Percentiles rank a stretch among this genome's conserved stretches.
Conservation (phyloP, 148 eudicot genomes). For the Arbutus unedo region DNA sequence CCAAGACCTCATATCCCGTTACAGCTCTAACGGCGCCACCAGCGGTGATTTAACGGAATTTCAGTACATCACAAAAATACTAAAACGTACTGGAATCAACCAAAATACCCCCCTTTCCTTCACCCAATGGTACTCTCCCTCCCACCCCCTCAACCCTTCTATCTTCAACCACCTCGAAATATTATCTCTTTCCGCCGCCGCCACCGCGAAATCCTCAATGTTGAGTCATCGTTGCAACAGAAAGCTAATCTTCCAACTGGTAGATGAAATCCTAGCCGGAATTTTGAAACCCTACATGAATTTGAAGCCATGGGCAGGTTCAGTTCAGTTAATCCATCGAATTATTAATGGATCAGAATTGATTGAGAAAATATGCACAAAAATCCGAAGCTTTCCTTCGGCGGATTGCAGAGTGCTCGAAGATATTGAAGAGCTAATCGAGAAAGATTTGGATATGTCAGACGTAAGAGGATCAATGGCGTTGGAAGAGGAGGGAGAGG, state of each 20-base stretch:
- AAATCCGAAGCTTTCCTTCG: constrained; percentile 41
- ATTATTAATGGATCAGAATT: constrained; percentile 43
- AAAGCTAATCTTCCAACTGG: constrained; percentile 62
- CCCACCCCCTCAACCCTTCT: constrained; percentile 72
- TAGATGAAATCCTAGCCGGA: constrained; percentile 51
- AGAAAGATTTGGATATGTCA: constrained; percentile 35
- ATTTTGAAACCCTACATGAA: constrained; percentile 38
- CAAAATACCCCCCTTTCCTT: constrained; percentile 42
- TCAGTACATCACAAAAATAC: constrained; percentile 57
- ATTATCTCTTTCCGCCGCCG: constrained; percentile 11
- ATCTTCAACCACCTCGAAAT: constrained; percentile 54
- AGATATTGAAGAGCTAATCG: constrained; percentile 72
- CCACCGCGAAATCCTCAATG: not conserved
- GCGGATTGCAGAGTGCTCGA: constrained; percentile 60
- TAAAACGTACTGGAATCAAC: constrained; percentile 56
- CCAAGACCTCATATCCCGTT: constrained; percentile 15
- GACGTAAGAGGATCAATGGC: constrained; percentile 17
- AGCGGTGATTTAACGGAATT: constrained; percentile 25
- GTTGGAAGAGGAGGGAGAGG: constrained; percentile 52
- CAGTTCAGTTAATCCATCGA: not conserved
- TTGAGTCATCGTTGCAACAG: constrained; percentile 39
- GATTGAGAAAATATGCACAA: constrained; percentile 36
- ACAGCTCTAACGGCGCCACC: constrained; percentile 13
- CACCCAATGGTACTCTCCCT: constrained; percentile 49
- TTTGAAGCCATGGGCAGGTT: constrained; percentile 22